Evolutionary conservation across 2,329 filamentous ascomycete genomes (phyloP).

Genomic region (Myriosclerotinia curreyana): DNA sequence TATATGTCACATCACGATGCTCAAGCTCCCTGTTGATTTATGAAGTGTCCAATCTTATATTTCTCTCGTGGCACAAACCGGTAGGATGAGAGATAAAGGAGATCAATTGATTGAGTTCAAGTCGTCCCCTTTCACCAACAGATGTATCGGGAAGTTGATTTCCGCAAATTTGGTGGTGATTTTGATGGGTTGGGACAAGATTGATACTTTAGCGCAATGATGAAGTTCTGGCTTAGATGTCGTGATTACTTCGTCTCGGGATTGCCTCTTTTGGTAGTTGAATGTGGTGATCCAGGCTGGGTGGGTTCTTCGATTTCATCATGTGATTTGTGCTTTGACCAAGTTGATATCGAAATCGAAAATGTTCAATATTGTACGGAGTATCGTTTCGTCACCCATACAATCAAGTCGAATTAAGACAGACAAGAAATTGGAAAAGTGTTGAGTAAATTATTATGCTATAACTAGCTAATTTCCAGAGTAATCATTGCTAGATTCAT

Average conservation of each 20-base stretch:
- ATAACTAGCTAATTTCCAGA: conserved; percentile 4
- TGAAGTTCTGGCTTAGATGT: conserved; percentile 21
- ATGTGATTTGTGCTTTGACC: too few relatives aligned
- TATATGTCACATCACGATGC: conserved; percentile 4
- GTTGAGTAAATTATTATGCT: conserved; percentile 14
- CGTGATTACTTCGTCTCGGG: conserved; percentile 12
- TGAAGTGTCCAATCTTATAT: not conserved
- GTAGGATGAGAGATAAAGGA: not conserved
- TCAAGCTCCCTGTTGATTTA: not conserved
- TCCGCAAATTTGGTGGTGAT: not conserved
- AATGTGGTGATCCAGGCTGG: not conserved
- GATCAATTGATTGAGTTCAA: not conserved
- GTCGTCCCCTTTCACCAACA: too few relatives aligned
- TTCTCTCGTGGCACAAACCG: not conserved
- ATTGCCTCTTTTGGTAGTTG: conserved; percentile 5
- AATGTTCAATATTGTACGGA: too few relatives aligned
- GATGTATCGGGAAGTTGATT: not conserved
- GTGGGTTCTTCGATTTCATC: not conserved
- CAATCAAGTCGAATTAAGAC: too few relatives aligned
- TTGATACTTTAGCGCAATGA: conserved; percentile 24
- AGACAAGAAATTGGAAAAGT: not conserved
- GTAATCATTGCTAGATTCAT: not conserved
- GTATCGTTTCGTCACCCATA: not conserved
- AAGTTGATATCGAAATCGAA: too few relatives aligned
- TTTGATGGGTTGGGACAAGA: not conserved